Evolutionary conservation across 352 stramenopile species (phyloP), one percentile per base, ranked within the genome.

Genomic region (Phytophthora agathidicida): DNA sequence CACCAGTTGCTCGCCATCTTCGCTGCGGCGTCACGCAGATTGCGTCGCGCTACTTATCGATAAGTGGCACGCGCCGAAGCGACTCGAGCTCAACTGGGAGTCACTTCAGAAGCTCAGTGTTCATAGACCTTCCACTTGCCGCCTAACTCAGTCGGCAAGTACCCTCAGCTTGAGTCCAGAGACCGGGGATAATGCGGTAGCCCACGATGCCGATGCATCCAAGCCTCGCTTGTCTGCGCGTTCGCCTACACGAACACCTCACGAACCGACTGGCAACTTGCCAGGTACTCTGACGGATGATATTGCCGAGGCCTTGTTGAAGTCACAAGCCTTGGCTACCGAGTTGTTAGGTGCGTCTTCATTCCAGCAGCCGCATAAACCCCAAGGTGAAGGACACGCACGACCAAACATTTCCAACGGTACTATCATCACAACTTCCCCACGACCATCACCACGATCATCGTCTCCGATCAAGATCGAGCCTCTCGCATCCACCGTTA

Each of bases 71-170:
- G 67, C 77, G 1, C 73, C 77, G 0, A 86, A 84, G 27, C 77
- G 80, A 14, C 60, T 92, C 1, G 77, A 92, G 32, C 68, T 92
- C 31, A 92, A 89, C 58, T 61, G 89, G 27, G 82, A 90, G 55
- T 82, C 82, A 7, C 64, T 92, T 6, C 80, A 90, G 20, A 85
- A 81, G 28, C 38, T 69, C 30, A 59, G 58, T 33, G 33, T 51
- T 20, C 33, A 58, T 32, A 36, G 59, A 73, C 36, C 50, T 33
- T 56, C 55, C 7, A 42, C 19, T 22, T 41, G n/a, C 16, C 53
- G 54, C 33, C 53, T 64, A 14, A 68, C 65, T 48, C 65, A 75
- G 47, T 72, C 56, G 6, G 38, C 43, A 22, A 65, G 31, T 20
- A 55, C 35, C 5, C 51, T 62, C 20, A 53, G 14, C 31, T 39